Percentiles rank a stretch among this genome's conserved stretches.
Conservation (phyloP, 192 early-diverging fungal genomes). For the Gorgonomyces haynaldii region DNA sequence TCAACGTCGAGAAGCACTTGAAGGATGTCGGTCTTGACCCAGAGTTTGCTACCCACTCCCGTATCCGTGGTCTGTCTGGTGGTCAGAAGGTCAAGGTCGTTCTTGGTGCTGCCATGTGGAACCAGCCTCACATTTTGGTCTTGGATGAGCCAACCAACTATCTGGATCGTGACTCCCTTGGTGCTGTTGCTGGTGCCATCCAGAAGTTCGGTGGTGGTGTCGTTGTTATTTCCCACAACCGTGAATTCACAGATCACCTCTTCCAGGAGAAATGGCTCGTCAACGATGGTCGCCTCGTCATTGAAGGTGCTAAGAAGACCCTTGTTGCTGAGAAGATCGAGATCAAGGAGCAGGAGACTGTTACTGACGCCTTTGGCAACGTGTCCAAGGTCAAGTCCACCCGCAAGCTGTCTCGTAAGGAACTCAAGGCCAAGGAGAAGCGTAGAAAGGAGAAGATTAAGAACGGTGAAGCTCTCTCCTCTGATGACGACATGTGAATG, state of each 20-base stretch:
- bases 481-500: slow-evolving; percentile 36
- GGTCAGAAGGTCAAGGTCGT: slow-evolving; percentile 84
- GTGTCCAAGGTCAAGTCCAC: slow-evolving; percentile 58
- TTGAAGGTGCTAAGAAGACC: slow-evolving; percentile 27
- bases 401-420: slow-evolving; percentile 41
- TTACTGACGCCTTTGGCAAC: slow-evolving; percentile 65
- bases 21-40: slow-evolving; percentile 63
- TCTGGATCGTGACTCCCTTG: slow-evolving; percentile 62
- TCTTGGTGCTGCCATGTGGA: slow-evolving; percentile 74
- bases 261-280: slow-evolving; percentile 66
- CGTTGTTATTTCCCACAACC: slow-evolving; percentile 74
- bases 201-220: slow-evolving; percentile 68
- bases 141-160: slow-evolving; percentile 62
- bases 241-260: slow-evolving; percentile 63
- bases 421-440: slow-evolving; percentile 34
- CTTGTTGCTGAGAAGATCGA: slow-evolving; percentile 27
- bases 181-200: slow-evolving; percentile 64
- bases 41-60: slow-evolving; percentile 65
- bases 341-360: slow-evolving; percentile 29
- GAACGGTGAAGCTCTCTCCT: slow-evolving; percentile 13
- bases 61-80: slow-evolving; percentile 65
- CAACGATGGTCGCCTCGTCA: slow-evolving; percentile 45
- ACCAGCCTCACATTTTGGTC: slow-evolving; percentile 72
- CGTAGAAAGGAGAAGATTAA: slow-evolving; percentile 30
- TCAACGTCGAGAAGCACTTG: slow-evolving; percentile 56